phyloP scores from a whole-genome alignment of 768 basidiomycete genomes.

The Tylopilus cervinicoccineus region DNA sequence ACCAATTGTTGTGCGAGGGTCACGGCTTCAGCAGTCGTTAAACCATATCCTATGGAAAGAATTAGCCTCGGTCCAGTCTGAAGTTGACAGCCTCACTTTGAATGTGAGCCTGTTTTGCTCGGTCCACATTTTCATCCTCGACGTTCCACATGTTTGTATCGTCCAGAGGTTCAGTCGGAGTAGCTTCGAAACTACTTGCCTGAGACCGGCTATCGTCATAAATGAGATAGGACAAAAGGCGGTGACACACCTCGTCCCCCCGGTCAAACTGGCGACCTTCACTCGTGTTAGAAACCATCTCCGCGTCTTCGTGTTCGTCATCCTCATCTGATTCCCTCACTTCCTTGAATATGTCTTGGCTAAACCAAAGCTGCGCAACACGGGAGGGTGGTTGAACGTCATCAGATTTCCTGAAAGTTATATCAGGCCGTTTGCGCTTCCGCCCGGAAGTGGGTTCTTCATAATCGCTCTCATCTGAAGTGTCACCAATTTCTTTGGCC shows the following conservation, averaged over 20 bases:
- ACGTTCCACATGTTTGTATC: slow-evolving; percentile 76
- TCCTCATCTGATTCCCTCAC: slow-evolving; percentile 36
- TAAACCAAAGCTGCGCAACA: slow-evolving; percentile 89
- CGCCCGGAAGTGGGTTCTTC: slow-evolving; percentile 28
- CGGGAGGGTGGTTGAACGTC: slow-evolving; percentile 40
- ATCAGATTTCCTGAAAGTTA: slow-evolving; percentile 35
- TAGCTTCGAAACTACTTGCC: slow-evolving; percentile 64
- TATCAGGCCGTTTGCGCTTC: slow-evolving; percentile 41
- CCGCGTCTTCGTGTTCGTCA: slow-evolving; percentile 21
- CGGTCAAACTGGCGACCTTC: slow-evolving; percentile 30
- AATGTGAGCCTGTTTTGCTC: slow-evolving; percentile 58
- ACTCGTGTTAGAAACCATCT: slow-evolving; percentile 27
- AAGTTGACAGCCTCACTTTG: slow-evolving; percentile 46
- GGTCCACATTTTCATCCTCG: slow-evolving; percentile 73
- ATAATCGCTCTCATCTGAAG: slow-evolving; percentile 50
- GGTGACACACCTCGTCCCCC: slow-evolving; percentile 24
- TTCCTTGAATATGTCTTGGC: slow-evolving; percentile 81
- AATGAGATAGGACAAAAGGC: not conserved
- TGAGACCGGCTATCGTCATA: slow-evolving; percentile 18
- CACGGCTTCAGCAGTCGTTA: slow-evolving; percentile 86
- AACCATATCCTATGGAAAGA: slow-evolving; percentile 58
- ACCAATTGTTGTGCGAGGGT: slow-evolving; percentile 88
- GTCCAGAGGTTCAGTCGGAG: slow-evolving; percentile 54
- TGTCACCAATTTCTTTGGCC: slow-evolving; percentile 45
- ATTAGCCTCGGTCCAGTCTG: slow-evolving; percentile 4